Base-by-base conservation (phyloP, 306 rosid genomes). In the Pterocarpus santalinus region DNA sequence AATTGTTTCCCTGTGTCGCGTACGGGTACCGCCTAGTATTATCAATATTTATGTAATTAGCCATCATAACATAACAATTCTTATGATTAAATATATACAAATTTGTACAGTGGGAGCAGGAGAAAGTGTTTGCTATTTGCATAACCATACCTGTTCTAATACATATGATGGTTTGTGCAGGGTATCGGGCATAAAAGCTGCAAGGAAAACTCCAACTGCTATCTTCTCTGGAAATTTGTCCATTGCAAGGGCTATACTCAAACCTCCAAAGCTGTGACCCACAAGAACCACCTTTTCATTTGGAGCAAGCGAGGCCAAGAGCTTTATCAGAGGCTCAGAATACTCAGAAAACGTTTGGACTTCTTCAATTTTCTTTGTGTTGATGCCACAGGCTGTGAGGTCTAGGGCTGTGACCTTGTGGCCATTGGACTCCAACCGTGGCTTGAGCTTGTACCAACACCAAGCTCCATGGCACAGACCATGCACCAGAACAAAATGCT, bases 261-360 rank as follows among this genome's bases (percentile, higher is more conserved):
- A 5, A 34, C 97, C 95, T 9, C 92, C 97, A 4, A 90, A 79
- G 87, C 94, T 90, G 47, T 92, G 96, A 1, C 97, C 97, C 0
- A 90, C 92, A n/a, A 94, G 82, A 16, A 92, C 77, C 1, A 88
- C 94, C 81, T 80, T 89, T 38, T 90, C 89, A 49, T 78, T 8
- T 4, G 85, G 84, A 52, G 46, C 14, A 70, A 94, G 90, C 4
- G 90, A 82, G 1, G 66, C 84, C 43, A 94, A 13, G 3, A 80
- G 73, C 30, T 88, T 85, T 70, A 94, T 65, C 70, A 94, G 32
- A 22, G 98, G 93, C 55, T 85, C 63, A 4, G 91, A 82, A 69
- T 94, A 92, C 1, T 90, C 87, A 0, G 55, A 16, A 62, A 92
- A 61, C 0, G 90, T 58, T 11, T 34, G n/a, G 3, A 90, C 34